These are phyloP conservation scores for Astragalus membranaceus DNA, from an alignment of 306 rosid genomes.

Conservation along the genomic window DNA sequence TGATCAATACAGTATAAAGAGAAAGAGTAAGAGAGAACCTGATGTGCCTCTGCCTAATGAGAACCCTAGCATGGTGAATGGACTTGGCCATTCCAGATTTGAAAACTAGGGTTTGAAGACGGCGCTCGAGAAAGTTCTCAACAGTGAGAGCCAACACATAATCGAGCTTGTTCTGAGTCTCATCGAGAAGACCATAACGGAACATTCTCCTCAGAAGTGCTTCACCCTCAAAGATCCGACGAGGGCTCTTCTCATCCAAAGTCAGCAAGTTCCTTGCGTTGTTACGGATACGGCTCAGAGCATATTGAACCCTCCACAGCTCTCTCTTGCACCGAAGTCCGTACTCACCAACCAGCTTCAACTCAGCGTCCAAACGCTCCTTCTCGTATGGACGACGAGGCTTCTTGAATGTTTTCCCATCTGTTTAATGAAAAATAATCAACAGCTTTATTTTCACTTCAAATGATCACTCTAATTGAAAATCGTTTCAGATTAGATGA, in stretches of 20 bases:
- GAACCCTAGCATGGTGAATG: slow-evolving; percentile 62
- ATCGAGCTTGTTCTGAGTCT: slow-evolving; percentile 63
- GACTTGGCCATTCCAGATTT: slow-evolving; percentile 68
- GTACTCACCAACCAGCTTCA: slow-evolving; percentile 57
- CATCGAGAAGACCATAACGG: slow-evolving; percentile 51
- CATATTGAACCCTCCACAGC: slow-evolving; percentile 64
- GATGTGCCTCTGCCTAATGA: slow-evolving; percentile 58
- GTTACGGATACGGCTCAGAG: slow-evolving; percentile 55
- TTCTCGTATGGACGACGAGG: slow-evolving; percentile 74
- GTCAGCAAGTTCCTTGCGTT: slow-evolving; percentile 51
- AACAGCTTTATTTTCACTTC: not conserved
- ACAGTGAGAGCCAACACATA: slow-evolving; percentile 59
- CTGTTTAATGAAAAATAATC: slow-evolving; percentile 4
- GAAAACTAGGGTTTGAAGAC: slow-evolving; percentile 56
- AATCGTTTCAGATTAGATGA: not conserved
- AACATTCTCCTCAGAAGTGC: slow-evolving; percentile 57
- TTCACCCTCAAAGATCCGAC: slow-evolving; percentile 62
- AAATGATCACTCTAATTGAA: not conserved
- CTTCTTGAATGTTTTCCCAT: slow-evolving; percentile 73
- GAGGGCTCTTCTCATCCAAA: slow-evolving; percentile 61
- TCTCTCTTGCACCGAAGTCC: slow-evolving; percentile 67
- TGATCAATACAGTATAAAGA: not conserved
- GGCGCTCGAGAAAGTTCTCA: slow-evolving; percentile 64
- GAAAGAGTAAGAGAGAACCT: slow-evolving; percentile 13
- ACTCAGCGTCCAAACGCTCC: slow-evolving; percentile 65